Evolutionary conservation across 257 asterid species (phyloP), one percentile per base, ranked within the genome.

Genomic region (Phtheirospermum japonicum): DNA sequence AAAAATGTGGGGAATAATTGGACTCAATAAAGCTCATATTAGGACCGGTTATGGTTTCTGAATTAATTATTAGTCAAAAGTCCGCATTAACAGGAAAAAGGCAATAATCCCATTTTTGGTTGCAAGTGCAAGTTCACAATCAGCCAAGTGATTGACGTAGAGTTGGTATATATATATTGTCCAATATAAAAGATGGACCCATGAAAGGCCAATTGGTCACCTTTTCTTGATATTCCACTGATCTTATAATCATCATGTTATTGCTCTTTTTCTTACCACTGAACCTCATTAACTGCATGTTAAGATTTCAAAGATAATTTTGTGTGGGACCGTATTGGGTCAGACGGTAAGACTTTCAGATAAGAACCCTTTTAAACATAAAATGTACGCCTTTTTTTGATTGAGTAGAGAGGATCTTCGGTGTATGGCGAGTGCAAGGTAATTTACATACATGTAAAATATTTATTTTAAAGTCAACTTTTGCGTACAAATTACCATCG

Each of bases 211-310:
- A 42, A 58, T 53, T 43, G 70, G 61, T 50, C 56, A 19, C 45
- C 31, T 50, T 61, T 67, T 70, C 63, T 13, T 59, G 56, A 69
- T 63, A 68, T 68, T 63, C 33, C 57, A 73, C 67, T 79, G 45
- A 63, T 73, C 78, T 72, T 45, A 46, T 71, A 74, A 75, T 76
- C 75, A 76, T 79, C 59, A 73, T 72, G 71, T 68, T 74, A 59
- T 65, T 68, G 53, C 57, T 68, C 71, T 64, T 48, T 72, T 73
- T 78, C 48, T 68, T 68, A 61, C 71, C 76, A 36, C 23, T 45
- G 18, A 59, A 11, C 5, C 36, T 43, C 40, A 71, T 65, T 54
- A 65, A 26, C 59, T n/a, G 57, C 33, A 50, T 26, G 57, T 20
- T 31, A 7, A 9, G 16, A 48, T 6, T 36, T 36, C 48, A 40